These are phyloP conservation scores for Silene noctiflora DNA, from an alignment of 179 eudicot species.

Conservation along the genomic window DNA sequence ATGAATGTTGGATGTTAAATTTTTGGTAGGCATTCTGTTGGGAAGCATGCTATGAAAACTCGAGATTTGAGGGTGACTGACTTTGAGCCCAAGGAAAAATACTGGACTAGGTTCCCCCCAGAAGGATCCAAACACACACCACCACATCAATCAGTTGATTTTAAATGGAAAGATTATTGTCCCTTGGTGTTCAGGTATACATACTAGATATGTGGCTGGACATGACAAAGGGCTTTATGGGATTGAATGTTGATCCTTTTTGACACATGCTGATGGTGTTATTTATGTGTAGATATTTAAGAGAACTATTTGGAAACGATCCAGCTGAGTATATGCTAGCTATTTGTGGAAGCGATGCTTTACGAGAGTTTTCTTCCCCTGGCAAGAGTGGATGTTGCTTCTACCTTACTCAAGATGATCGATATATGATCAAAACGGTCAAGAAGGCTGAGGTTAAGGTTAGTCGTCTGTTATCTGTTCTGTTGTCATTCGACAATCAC, in stretches of 20 bases:
- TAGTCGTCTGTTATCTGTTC: conserved; percentile 29
- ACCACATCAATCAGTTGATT: conserved; percentile 73
- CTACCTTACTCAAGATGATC: conserved; percentile 92
- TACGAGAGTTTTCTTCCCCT: conserved; percentile 90
- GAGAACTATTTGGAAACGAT: conserved; percentile 80
- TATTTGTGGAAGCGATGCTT: conserved; percentile 89
- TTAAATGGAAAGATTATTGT: conserved; percentile 95
- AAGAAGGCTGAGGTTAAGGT: conserved; percentile 98
- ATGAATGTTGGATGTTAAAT: conserved; percentile 19
- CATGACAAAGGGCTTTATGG: not conserved
- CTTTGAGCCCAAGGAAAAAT: conserved; percentile 83
- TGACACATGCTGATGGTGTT: conserved; percentile 5
- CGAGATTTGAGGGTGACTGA: conserved; percentile 72
- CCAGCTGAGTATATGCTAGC: conserved; percentile 98
- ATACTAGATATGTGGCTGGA: no score
- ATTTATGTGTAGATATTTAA: conserved; percentile 52
- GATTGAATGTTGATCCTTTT: conserved; percentile 1
- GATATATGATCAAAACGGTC: conserved; percentile 92
- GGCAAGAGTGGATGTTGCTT: conserved; percentile 98
- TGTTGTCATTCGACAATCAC: not conserved
- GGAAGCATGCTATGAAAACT: conserved; percentile 65
- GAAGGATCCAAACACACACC: conserved; percentile 92
- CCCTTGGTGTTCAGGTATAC: conserved; percentile 94
- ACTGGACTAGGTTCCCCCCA: conserved; percentile 77
- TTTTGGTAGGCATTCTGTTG: conserved; percentile 67